Conservation (phyloP, 176 grass and related monocot species). For the Olyra latifolia region DNA sequence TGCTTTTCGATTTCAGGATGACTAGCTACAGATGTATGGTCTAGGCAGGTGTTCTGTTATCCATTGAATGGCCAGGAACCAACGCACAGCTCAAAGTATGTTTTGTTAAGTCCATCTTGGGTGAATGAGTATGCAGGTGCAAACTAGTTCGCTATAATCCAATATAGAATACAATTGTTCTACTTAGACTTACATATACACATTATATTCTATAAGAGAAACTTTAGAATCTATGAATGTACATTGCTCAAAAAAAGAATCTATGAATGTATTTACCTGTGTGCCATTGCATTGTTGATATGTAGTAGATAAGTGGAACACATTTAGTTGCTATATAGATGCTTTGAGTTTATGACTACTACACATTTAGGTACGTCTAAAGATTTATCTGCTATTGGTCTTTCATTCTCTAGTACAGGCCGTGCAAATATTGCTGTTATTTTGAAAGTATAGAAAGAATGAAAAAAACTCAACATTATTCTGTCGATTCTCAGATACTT, state of each 20-base stretch:
- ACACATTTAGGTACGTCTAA: not conserved
- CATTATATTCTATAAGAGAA: not conserved
- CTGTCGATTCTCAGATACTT: not conserved
- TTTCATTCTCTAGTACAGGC: not conserved
- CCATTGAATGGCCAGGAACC: conserved; percentile 1
- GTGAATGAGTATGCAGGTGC: conserved; percentile 8
- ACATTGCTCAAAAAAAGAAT: not conserved
- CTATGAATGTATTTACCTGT: not conserved
- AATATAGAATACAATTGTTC: not conserved
- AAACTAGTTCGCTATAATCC: not conserved
- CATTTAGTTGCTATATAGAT: not conserved
- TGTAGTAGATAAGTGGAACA: not conserved
- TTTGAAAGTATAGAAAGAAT: conserved; percentile 6
- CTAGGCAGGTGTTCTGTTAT: conserved; percentile 2
- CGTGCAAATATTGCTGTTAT: not conserved
- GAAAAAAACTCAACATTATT: not conserved
- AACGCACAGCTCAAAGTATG: conserved; percentile 20
- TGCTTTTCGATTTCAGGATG: conserved; percentile 31
- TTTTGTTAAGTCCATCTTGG: conserved; percentile 12
- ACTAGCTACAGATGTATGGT: conserved; percentile 3
- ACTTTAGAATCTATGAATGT: not conserved
- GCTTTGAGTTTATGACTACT: not conserved
- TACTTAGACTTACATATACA: not conserved
- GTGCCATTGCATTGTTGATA: not conserved
- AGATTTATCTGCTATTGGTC: not conserved